phyloP scores from a whole-genome alignment of 2,329 filamentous ascomycete genomes.

The Diaporthe capsici region DNA sequence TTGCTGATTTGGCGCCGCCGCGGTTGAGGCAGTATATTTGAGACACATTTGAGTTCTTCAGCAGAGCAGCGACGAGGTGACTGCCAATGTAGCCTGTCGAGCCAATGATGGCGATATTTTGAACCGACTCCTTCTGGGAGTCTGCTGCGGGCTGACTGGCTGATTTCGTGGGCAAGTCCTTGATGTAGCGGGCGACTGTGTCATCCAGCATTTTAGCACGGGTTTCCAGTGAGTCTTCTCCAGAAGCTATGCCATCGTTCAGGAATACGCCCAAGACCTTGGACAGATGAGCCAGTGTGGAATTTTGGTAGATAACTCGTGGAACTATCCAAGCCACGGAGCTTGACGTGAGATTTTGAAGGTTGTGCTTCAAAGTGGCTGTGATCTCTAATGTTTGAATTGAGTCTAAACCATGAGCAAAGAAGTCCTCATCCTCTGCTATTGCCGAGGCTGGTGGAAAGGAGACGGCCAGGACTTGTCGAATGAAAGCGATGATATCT shows the following conservation, averaged over 20 bases:
- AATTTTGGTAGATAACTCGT: constrained; percentile 14
- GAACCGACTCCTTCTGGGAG: neutral
- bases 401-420: constrained; percentile 42
- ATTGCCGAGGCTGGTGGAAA: constrained; percentile 7
- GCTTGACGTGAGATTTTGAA: constrained; percentile 27
- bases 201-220: neutral
- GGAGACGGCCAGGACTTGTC: constrained; percentile 2
- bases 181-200: neutral
- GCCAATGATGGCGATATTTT: constrained; percentile 25
- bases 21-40: constrained; percentile 30
- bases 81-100: constrained; percentile 32
- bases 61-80: neutral
- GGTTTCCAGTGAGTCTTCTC: neutral
- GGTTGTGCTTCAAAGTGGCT: constrained; percentile 38
- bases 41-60: neutral
- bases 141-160: neutral
- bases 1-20: neutral
- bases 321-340: constrained; percentile 15
- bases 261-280: neutral
- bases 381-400: constrained; percentile 41
- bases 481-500: neutral
- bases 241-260: neutral
- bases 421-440: constrained; percentile 41
- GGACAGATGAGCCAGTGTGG: neutral
- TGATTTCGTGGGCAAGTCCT: neutral